Evolutionary conservation across 2,329 filamentous ascomycete species (phyloP), one percentile per base, ranked within the genome.

Genomic region (Cordyceps pruinosa): DNA sequence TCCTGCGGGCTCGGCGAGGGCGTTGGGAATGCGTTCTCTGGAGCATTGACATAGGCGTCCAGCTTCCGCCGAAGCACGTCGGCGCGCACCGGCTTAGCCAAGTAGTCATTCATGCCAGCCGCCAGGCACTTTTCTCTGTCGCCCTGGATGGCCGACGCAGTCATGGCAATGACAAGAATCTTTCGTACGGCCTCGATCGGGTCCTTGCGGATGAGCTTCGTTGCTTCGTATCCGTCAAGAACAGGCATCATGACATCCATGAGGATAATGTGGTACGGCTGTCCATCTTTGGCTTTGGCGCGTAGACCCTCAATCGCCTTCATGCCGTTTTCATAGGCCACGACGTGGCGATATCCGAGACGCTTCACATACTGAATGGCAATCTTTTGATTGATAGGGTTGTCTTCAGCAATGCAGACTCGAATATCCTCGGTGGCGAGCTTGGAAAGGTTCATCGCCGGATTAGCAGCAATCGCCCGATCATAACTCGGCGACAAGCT

Each of bases 171-270:
- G 49, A 97, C 89, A n/a, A 97, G 77, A 1, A 95, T 84, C 62
- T 89, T 86, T 53, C 89, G 81, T 12, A 97, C 90, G 8, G 82
- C 81, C 35, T 90, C 86, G 58, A 90, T 82, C 0, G 83, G 70
- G 69, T 97, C 91, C 63, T 84, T 83, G 10, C 92, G 86, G 45
- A 97, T 84, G 58, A 90, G 80, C 62, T 88, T 87, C 0, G 92
- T 97, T 1, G 92, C 91, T 70, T 96, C 89, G 68, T 96, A 96
- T 6, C 92, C 92, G 69, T 97, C 92, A 9, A 96, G 81, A 4
- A 95, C 85, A 0, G 92, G 92, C 92, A 97, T 97, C 72, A 96
- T 91, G 4, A 96, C 90, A 69, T 97, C 92, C 92, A 97, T 97
- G 45, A 97, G 80, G 41, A 96, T 87, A 32, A 97, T 81, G 66